phyloP scores from a whole-genome alignment of 2,329 filamentous ascomycete species.

The Cladosporium sp. region DNA sequence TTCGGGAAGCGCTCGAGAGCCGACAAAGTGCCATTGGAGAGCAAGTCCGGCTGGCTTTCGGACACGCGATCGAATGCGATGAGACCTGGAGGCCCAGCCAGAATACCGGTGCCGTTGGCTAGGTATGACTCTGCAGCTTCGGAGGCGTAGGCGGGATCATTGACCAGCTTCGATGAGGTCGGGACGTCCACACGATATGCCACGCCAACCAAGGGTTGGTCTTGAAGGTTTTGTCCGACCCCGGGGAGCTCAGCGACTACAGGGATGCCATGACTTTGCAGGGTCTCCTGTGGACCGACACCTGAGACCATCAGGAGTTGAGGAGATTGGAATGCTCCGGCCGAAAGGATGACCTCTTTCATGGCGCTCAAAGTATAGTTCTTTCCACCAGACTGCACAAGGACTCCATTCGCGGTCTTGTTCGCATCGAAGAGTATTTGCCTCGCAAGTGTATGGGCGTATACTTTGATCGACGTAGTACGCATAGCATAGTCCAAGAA shows the following conservation, averaged over 20 bases:
- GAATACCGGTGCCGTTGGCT: slow-evolving; percentile 19
- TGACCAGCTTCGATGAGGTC: slow-evolving; percentile 15
- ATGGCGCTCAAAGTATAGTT: slow-evolving; percentile 26
- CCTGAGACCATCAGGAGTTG: slow-evolving; percentile 35
- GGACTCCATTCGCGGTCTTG: slow-evolving; percentile 4
- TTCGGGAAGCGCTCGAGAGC: slow-evolving; percentile 21
- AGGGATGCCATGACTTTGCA: slow-evolving; percentile 30
- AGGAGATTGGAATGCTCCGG: slow-evolving; percentile 41
- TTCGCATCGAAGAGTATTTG: slow-evolving; percentile 5
- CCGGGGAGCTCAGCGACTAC: slow-evolving; percentile 24
- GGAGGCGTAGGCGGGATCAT: slow-evolving; percentile 15
- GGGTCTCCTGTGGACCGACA: slow-evolving; percentile 26
- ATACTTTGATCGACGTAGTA: slow-evolving; percentile 30
- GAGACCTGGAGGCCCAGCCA: slow-evolving; percentile 21
- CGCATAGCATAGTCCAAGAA: slow-evolving; percentile 27
- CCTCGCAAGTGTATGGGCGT: slow-evolving; percentile 25
- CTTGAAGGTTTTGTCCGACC: slow-evolving; percentile 29
- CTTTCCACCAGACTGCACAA: slow-evolving; percentile 20
- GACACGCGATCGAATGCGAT: slow-evolving; percentile 29
- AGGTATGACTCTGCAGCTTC: slow-evolving; percentile 16
- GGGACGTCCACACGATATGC: slow-evolving; percentile 22
- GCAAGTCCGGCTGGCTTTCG: slow-evolving; percentile 7
- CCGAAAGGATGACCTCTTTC: slow-evolving; percentile 43
- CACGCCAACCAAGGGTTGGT: slow-evolving; percentile 35
- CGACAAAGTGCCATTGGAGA: slow-evolving; percentile 14